phyloP scores from a whole-genome alignment of 345 rosid genomes.

The Eucalyptus globulus region DNA sequence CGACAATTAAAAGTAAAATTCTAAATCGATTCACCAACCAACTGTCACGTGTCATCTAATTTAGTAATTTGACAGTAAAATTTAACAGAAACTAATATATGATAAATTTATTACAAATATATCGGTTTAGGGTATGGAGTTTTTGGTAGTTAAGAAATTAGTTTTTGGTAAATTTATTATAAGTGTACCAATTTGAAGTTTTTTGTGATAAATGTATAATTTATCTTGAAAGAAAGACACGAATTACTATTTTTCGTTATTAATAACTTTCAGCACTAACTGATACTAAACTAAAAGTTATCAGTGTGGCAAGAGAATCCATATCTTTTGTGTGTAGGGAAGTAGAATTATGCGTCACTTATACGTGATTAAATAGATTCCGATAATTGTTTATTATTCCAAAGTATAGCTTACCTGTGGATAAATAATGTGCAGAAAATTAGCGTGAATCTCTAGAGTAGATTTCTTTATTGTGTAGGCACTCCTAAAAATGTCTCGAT shows the following conservation, averaged over 20 bases:
- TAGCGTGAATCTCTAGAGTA: neutral
- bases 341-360: neutral
- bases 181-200: accelerated
- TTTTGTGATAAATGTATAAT: too few species aligned
- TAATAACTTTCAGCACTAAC: accelerated
- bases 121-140: too few species aligned
- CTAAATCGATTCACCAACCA: accelerated
- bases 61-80: too few species aligned
- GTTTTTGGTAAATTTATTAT: too few species aligned
- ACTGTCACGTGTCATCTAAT: accelerated
- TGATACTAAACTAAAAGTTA: neutral
- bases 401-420: neutral
- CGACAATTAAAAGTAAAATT: too few species aligned
- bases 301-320: neutral
- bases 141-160: too few species aligned
- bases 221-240: too few species aligned
- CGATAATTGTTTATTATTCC: neutral
- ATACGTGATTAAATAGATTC: neutral
- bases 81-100: too few species aligned
- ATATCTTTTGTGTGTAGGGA: neutral
- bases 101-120: too few species aligned
- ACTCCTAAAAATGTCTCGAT: neutral
- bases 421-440: neutral
- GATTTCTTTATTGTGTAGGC: accelerated
- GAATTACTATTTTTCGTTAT: accelerated